A percentile compares a stretch with the other conserved stretches of the same genome.
phyloP scores from a whole-genome alignment of 2,329 filamentous ascomycete genomes.

The Venturia aucupariae region DNA sequence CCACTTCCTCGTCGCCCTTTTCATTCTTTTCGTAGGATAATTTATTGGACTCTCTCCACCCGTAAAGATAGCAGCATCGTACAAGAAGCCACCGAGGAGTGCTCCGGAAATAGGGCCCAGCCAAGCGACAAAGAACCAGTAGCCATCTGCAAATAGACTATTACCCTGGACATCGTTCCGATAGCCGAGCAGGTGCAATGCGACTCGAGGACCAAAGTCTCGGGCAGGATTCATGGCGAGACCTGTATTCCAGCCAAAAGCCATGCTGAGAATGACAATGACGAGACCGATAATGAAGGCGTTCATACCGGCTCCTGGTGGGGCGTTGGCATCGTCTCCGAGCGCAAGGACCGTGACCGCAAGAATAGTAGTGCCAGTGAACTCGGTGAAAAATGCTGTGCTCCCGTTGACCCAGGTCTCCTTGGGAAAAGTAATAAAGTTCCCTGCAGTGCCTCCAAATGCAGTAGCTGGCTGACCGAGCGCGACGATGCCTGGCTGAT shows the following conservation, averaged over 20 bases:
- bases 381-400: conserved; percentile 55
- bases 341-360: conserved; percentile 64
- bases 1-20: conserved; percentile 1
- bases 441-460: conserved; percentile 19
- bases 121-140: conserved; percentile 59
- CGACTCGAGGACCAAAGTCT: conserved; percentile 60
- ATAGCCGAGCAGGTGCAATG: conserved; percentile 60
- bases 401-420: conserved; percentile 20
- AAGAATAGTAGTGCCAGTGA: conserved; percentile 55
- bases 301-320: conserved; percentile 37
- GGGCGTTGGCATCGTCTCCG: conserved; percentile 41
- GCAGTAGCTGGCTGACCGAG: conserved; percentile 17
- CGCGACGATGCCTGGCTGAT: conserved; percentile 27
- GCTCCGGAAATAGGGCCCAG: conserved; percentile 2
- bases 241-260: conserved; percentile 68
- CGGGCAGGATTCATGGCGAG: conserved; percentile 69
- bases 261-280: conserved; percentile 63
- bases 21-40: conserved; percentile 11
- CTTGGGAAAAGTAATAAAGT: conserved; percentile 23
- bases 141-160: conserved; percentile 44
- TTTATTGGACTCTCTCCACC: conserved; percentile 19
- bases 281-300: conserved; percentile 47
- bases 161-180: conserved; percentile 51
- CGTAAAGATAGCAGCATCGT: conserved; percentile 18
- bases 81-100: conserved; percentile 7